phyloP scores from a whole-genome alignment of 2,329 filamentous ascomycete genomes.

The Aspergillus ochraceus region DNA sequence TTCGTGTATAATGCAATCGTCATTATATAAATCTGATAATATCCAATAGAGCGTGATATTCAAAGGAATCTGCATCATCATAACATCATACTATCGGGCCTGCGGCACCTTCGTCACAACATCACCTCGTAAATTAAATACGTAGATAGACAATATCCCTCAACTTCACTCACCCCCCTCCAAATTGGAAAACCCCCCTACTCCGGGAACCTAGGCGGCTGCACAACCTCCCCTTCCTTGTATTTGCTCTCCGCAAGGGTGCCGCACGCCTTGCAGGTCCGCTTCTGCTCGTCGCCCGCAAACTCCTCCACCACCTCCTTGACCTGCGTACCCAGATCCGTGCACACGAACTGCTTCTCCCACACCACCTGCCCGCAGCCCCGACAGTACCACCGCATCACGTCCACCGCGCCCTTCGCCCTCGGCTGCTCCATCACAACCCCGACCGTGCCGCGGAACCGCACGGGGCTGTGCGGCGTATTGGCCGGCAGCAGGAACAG shows the following conservation, averaged over 20 bases:
- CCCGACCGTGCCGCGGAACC: slow-evolving; percentile 91
- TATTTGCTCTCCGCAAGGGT: slow-evolving; percentile 62
- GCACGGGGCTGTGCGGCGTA: slow-evolving; percentile 93
- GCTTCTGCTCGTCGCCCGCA: slow-evolving; percentile 64
- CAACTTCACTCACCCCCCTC: not conserved
- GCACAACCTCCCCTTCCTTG: slow-evolving; percentile 42
- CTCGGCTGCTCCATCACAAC: slow-evolving; percentile 86
- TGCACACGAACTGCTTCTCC: slow-evolving; percentile 84
- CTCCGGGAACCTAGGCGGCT: slow-evolving; percentile 41
- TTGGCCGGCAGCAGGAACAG: slow-evolving; percentile 93
- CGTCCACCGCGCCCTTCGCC: slow-evolving; percentile 68
- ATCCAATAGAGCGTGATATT: not conserved
- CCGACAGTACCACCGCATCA: slow-evolving; percentile 87
- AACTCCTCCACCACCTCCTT: slow-evolving; percentile 87
- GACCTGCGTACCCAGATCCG: slow-evolving; percentile 89
- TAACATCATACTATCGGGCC: not conserved
- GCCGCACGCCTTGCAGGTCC: slow-evolving; percentile 78
- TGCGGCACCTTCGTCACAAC: not conserved
- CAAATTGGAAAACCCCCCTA: slow-evolving; percentile 10
- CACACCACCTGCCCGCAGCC: slow-evolving; percentile 72
- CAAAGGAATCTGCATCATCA: not conserved
- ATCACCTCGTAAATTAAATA: not conserved
- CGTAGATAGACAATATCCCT: not conserved
- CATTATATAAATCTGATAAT: no score
- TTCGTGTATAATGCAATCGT: no score